phyloP scores from a whole-genome alignment of 805 yeast genomes.

The Nakazawaea sp. region DNA sequence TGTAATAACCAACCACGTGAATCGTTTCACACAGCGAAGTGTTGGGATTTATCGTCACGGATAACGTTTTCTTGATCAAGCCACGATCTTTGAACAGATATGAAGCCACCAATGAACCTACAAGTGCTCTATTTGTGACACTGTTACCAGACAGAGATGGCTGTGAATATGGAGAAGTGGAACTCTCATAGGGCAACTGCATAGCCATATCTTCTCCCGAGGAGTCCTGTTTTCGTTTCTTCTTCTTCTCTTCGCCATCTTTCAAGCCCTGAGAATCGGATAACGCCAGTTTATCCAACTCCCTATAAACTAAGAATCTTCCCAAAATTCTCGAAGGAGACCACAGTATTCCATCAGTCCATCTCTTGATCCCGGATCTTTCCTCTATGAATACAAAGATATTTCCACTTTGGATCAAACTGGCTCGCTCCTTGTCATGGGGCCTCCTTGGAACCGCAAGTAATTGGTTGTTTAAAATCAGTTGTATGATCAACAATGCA shows the following conservation, averaged over 20 bases:
- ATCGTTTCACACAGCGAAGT: constrained; percentile 32
- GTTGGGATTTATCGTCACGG: constrained; percentile 40
- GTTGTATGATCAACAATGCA: constrained; percentile 76
- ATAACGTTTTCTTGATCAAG: constrained; percentile 74
- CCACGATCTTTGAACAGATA: constrained; percentile 68
- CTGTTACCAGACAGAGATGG: too few species aligned
- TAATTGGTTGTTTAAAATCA: constrained; percentile 56
- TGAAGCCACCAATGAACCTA: constrained; percentile 51
- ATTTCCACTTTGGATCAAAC: constrained; percentile 66
- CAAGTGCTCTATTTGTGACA: constrained; percentile 32
- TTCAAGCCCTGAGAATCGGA: constrained; percentile 17
- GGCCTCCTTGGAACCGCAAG: constrained; percentile 71
- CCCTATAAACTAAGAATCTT: constrained; percentile 77
- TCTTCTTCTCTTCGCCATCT: background rate
- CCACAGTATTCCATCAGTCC: constrained; percentile 98
- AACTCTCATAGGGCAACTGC: too few species aligned
- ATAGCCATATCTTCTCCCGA: too few species aligned
- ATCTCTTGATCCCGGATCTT: constrained; percentile 75
- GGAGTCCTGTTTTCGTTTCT: background rate
- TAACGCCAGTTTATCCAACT: constrained; percentile 39
- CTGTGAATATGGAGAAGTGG: too few species aligned
- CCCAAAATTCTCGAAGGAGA: constrained; percentile 86
- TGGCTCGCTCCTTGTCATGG: constrained; percentile 65
- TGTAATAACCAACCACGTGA: constrained; percentile 77
- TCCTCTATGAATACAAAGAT: constrained; percentile 84